phyloP scores from a whole-genome alignment of 2,329 filamentous ascomycete species.

The Paraconiothyrium brasiliense region DNA sequence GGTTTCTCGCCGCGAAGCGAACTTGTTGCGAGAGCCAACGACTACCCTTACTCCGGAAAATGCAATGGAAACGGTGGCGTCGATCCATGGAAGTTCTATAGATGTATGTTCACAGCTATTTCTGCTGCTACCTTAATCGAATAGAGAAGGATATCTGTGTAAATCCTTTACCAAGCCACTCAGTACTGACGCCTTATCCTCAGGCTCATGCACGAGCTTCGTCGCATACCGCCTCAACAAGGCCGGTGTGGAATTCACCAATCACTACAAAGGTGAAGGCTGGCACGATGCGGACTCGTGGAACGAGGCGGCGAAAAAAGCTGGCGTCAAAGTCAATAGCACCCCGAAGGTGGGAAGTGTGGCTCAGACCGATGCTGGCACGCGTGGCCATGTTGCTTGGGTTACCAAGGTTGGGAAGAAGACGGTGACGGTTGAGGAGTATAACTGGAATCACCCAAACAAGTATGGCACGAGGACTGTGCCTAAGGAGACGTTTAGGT shows the following conservation, averaged over 20 bases:
- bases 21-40: neutral
- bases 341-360: constrained; percentile 1
- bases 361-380: neutral
- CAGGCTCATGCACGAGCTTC: constrained; percentile 5
- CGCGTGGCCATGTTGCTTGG: neutral
- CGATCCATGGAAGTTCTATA: constrained; percentile 1
- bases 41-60: constrained; percentile 8
- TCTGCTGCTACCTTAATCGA: neutral
- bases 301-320: neutral
- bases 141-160: neutral
- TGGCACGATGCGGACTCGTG: neutral
- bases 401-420: constrained; percentile 1
- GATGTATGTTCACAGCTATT: neutral
- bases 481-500: neutral
- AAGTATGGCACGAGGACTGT: constrained; percentile 1
- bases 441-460: neutral
- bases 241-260: neutral
- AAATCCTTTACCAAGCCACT: neutral
- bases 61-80: neutral
- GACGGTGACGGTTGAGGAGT: constrained; percentile 3
- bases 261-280: constrained; percentile 1
- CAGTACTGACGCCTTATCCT: neutral
- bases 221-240: constrained; percentile 2
- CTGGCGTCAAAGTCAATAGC: constrained; percentile 3
- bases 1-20: neutral